Evolutionary conservation across 495 filamentous ascomycete genomes (phyloP), one percentile per base, ranked within the genome.

Genomic region (Aspergillus steynii): DNA sequence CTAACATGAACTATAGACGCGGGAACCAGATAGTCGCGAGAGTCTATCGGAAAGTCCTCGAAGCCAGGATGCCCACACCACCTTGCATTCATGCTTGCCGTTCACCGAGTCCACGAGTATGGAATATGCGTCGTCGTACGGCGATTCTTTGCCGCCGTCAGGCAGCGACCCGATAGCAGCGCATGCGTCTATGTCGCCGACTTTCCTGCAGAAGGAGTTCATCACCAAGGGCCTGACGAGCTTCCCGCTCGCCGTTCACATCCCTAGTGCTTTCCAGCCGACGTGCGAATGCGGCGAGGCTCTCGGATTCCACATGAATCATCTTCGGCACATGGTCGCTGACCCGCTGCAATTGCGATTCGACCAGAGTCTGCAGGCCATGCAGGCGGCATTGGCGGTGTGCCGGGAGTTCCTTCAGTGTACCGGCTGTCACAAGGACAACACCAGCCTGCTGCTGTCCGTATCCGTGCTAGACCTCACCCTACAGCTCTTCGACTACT

Each of bases 401-500:
- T 76, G 73, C 37, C 75, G 66, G 14, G 58, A 68, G 14, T 78
- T 78, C 61, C 48, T 80, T 20, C 71, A 74, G 47, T 79, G 78
- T 54, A 59, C 56, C 0, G 63, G 62, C 54, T 79, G 78, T 27
- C 64, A 63, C 48, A 80, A 78, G 53, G 76, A 74, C 26, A 68
- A 61, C 56, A 61, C 69, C 3, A 74, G 73, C 48, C 50, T 74
- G 28, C 64, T 76, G 3, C 62, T 74, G 9, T 67, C 70, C 28
- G 69, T 74, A 28, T 76, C 74, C 1, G 69, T 70, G 0, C 60
- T 79, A 20, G 77, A 77, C 20, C 48, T 73, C 8, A 69, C 66
- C 5, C 62, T 78, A 26, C 75, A 78, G 28, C 46, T 78, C 3
- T 71, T 80, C 47, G 72, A 74, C 42, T 72, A 69, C 55, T 74